Conservation (phyloP, 306 rosid species). For the Phaseolus lunatus region DNA sequence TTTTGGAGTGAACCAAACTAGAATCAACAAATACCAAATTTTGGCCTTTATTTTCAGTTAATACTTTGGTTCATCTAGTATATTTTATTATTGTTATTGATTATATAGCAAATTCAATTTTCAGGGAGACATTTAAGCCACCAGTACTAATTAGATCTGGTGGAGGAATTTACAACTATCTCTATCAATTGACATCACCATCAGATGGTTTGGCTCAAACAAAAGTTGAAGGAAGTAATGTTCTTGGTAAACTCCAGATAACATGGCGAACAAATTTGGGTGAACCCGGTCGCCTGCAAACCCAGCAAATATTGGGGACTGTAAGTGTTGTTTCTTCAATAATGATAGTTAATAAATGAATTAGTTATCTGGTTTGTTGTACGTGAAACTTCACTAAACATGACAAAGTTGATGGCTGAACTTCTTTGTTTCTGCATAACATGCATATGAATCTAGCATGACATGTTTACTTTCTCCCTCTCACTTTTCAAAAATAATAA, state of each 20-base stretch:
- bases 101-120: conserved; percentile 45
- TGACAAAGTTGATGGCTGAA: conserved; percentile 29
- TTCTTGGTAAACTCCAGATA: conserved; percentile 97
- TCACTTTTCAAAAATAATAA: conserved; percentile 15
- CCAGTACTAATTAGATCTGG: conserved; percentile 84
- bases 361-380: conserved; percentile 33
- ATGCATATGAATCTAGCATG: conserved; percentile 28
- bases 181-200: conserved; percentile 76
- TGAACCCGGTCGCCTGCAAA: conserved; percentile 96
- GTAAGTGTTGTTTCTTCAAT: conserved; percentile 60
- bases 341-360: conserved; percentile 24
- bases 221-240: conserved; percentile 91
- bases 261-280: conserved; percentile 99
- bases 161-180: conserved; percentile 94
- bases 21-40: conserved; percentile 14
- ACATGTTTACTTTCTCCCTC: neutral
- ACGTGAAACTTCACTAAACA: conserved; percentile 8
- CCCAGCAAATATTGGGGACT: conserved; percentile 96
- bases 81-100: conserved; percentile 33
- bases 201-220: conserved; percentile 59
- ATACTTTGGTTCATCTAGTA: conserved; percentile 7
- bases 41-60: conserved; percentile 20
- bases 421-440: conserved; percentile 28
- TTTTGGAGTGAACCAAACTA: conserved; percentile 34
- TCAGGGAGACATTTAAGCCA: conserved; percentile 75